These are phyloP conservation scores for Colletotrichum ledebouriae DNA, from an alignment of 2,329 filamentous ascomycete genomes.

Conservation along the genomic window DNA sequence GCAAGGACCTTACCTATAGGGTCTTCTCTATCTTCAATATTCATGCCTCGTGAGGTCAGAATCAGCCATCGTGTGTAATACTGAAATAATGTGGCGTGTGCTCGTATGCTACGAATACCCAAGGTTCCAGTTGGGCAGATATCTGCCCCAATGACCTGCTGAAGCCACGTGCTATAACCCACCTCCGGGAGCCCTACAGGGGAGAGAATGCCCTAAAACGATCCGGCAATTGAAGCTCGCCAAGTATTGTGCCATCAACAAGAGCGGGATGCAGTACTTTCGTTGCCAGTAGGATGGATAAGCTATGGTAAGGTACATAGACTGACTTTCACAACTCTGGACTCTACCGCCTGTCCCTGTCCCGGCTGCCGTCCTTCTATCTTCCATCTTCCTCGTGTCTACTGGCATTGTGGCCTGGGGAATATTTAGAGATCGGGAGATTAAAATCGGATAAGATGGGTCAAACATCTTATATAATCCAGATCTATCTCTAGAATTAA, in stretches of 20 bases:
- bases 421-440: conserved; percentile 5
- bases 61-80: no score
- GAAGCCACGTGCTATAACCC: conserved; percentile 33
- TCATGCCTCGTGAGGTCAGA: no score
- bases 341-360: conserved; percentile 2
- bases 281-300: background rate
- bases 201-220: conserved; percentile 16
- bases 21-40: no score
- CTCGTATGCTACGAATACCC: no score
- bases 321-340: conserved; percentile 4
- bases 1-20: no score
- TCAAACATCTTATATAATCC: conserved; percentile 21
- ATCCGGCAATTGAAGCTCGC: background rate
- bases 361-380: conserved; percentile 5
- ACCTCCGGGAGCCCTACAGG: conserved; percentile 26
- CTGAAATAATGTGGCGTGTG: no score
- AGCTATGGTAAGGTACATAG: no score
- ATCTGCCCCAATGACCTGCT: background rate
- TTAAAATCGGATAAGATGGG: conserved; percentile 23
- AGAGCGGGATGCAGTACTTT: background rate
- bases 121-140: conserved; percentile 2
- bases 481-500: conserved; percentile 25
- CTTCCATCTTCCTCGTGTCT: background rate
- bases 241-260: background rate
- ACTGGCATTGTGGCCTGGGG: conserved; percentile 22